phyloP scores from a whole-genome alignment of 2,329 filamentous ascomycete genomes.

The Teratosphaeriaceae sp. region DNA sequence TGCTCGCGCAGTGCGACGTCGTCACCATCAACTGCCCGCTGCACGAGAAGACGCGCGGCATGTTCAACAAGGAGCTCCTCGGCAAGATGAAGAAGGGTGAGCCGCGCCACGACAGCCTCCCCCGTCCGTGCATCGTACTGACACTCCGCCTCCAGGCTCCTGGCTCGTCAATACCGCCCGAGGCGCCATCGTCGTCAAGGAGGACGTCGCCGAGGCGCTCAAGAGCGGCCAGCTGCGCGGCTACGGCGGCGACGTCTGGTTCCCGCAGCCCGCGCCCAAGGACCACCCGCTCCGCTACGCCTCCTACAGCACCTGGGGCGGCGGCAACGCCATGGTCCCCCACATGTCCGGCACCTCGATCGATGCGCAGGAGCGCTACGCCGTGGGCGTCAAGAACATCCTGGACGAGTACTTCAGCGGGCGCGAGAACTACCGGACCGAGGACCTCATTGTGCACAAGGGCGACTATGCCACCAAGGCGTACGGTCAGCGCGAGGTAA shows the following conservation, averaged over 20 bases:
- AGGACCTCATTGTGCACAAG: constrained; percentile 84
- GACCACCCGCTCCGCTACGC: constrained; percentile 90
- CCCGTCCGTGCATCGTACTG: too few relatives aligned
- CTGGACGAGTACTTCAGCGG: constrained; percentile 86
- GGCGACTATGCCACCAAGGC: constrained; percentile 95
- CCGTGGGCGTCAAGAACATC: constrained; percentile 66
- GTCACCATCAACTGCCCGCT: constrained; percentile 99
- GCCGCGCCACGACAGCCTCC: too few relatives aligned
- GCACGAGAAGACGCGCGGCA: constrained; percentile 91
- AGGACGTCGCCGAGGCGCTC: constrained; percentile 91
- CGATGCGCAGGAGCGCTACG: constrained; percentile 78
- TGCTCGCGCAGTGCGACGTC: constrained; percentile 88
- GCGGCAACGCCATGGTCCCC: constrained; percentile 96
- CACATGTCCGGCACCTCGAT: constrained; percentile 99
- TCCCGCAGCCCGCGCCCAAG: constrained; percentile 90
- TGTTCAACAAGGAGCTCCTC: constrained; percentile 99
- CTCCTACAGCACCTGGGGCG: constrained; percentile 81
- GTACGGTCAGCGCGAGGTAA: constrained; percentile 60
- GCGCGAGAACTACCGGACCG: constrained; percentile 74
- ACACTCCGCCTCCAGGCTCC: constrained; percentile 52
- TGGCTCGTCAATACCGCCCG: constrained; percentile 99
- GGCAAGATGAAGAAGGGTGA: constrained; percentile 96
- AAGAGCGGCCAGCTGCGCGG: constrained; percentile 85
- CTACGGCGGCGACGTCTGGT: constrained; percentile 89
- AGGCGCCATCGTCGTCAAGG: constrained; percentile 98